Percentiles rank a stretch among this genome's conserved stretches.
phyloP scores from a whole-genome alignment of 371 early-diverging fungal species.

The Neoconidiobolus thromboides region DNA sequence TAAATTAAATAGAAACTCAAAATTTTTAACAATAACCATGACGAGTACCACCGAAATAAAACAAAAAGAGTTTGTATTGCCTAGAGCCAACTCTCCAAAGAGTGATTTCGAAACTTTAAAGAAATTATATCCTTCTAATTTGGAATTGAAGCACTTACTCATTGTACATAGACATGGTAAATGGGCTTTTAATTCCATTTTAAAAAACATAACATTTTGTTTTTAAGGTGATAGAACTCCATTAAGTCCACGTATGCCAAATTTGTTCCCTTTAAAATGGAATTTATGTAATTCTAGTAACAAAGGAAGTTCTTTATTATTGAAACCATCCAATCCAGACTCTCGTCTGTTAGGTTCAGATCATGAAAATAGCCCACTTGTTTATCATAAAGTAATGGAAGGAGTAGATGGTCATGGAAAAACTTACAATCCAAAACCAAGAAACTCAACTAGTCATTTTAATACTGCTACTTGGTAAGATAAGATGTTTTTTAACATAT shows the following conservation, averaged over 20 bases:
- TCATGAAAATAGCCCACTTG: neutral
- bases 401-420: neutral
- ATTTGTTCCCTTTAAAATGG: neutral
- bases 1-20: too few species aligned
- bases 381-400: neutral
- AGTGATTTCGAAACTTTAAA: neutral
- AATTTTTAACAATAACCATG: too few species aligned
- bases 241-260: neutral
- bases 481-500: neutral
- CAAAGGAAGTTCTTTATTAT: neutral
- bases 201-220: neutral
- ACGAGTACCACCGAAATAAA: too few species aligned
- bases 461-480: neutral
- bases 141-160: slow-evolving; percentile 3
- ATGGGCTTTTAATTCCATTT: neutral
- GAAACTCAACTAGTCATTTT: neutral
- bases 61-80: neutral
- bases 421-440: too few species aligned
- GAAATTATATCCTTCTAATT: neutral
- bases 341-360: neutral
- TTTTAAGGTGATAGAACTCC: slow-evolving; percentile 6
- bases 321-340: neutral
- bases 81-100: neutral
- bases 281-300: slow-evolving; percentile 1
- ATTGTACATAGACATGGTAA: slow-evolving; percentile 6